Evolutionary conservation across 345 rosid species (phyloP), one percentile per base, ranked within the genome.

Genomic region (Hypericum androsaemum): DNA sequence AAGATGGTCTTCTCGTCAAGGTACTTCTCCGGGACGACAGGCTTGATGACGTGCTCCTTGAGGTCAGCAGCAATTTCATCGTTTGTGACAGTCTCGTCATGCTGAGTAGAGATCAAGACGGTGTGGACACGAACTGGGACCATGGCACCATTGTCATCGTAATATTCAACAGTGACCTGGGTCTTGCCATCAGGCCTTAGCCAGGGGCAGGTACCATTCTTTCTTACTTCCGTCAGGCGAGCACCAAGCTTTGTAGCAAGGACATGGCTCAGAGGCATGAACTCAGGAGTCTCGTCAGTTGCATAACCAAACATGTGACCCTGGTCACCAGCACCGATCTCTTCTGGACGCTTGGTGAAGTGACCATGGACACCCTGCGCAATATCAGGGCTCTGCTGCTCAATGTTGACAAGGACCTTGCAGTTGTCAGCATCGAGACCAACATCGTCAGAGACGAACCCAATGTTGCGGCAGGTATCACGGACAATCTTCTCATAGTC

Each of bases 1-100:
- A 67, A 67, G 72, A 67, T 67, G 62, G 72, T 67, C 66, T 67
- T 67, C 67, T 67, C 72, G 17, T 67, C 72, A 41, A 67, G 72
- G 60, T 67, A 67, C 60, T 67, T 67, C 67, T 67, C 72, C 3
- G 72, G 67, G 53, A 67, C 58, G 37, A 67, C 72, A 36, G 67
- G 60, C 63, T 67, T 67, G 53, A 67, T 67, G 49, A 67, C 72
- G n/a, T 67, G 72, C 56, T 67, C 67, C 56, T 67, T 67, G 41
- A 67, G 72, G 45, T 67, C 72, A 47, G 72, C 63, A 7, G 72
- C 72, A 32, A 67, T 67, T 37, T 62, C 72, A 47, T 67, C 72
- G 3, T 67, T 67, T 11, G 72, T 67, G 38, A 67, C 72, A 28
- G 72, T 67, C 72, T 67, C 72, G n/a, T 67, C 72, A 35, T 67